Evolutionary conservation across 345 rosid species (phyloP).

Genomic region (Rhizophora mangle): DNA sequence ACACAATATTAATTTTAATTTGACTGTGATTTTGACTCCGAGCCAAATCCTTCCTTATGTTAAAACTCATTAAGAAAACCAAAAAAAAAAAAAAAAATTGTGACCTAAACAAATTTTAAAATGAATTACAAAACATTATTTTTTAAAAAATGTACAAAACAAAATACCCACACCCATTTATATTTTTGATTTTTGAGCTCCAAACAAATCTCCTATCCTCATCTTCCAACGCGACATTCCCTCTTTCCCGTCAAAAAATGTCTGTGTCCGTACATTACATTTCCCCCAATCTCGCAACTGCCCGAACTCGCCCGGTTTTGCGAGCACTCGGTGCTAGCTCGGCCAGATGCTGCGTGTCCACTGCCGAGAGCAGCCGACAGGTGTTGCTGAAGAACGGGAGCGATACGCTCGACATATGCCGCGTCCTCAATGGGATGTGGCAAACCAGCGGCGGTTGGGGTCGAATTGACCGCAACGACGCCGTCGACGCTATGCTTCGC

Average conservation of each 20-base stretch:
- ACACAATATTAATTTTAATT: no score
- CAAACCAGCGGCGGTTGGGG: slow-evolving; percentile 96
- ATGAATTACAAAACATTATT: no score
- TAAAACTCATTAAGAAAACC: no score
- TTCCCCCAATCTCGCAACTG: slow-evolving; percentile 30
- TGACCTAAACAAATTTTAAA: no score
- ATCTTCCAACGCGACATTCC: no score
- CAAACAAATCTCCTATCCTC: no score
- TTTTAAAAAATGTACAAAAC: no score
- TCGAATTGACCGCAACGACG: slow-evolving; percentile 66
- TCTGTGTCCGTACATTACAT: slow-evolving; percentile 31
- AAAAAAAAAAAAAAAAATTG: no score
- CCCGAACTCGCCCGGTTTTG: slow-evolving; percentile 19
- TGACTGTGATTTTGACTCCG: no score
- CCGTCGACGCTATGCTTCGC: slow-evolving; percentile 80
- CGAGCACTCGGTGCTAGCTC: slow-evolving; percentile 25
- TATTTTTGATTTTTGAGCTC: no score
- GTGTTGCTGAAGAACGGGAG: slow-evolving; percentile 65
- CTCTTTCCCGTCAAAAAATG: slow-evolving; percentile 10
- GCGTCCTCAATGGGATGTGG: slow-evolving; percentile 91
- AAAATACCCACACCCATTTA: no score
- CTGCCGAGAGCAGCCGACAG: slow-evolving; percentile 31
- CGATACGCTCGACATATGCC: slow-evolving; percentile 80
- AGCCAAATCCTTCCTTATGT: no score
- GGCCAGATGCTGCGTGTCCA: slow-evolving; percentile 44